Conservation (phyloP, 2,329 filamentous ascomycete species). For the Colletotrichum karsti region DNA sequence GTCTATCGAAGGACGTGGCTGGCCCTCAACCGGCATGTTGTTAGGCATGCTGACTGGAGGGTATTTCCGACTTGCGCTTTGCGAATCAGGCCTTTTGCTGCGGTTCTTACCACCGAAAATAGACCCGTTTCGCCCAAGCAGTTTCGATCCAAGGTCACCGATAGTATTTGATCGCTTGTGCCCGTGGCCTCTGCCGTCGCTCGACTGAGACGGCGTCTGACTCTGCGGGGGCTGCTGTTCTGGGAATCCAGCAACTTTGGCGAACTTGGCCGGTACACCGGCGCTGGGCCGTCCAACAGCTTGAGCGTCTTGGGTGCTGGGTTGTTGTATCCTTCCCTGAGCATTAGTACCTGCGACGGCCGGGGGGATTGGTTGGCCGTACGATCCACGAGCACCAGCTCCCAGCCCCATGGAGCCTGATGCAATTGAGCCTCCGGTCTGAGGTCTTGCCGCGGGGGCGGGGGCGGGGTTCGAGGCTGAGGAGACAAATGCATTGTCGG, state of each 20-base stretch:
- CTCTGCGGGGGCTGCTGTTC: slow-evolving; percentile 48
- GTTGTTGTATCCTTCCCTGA: slow-evolving; percentile 89
- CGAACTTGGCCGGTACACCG: slow-evolving; percentile 66
- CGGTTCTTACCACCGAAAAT: slow-evolving; percentile 74
- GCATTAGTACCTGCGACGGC: slow-evolving; percentile 88
- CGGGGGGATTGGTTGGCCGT: slow-evolving; percentile 88
- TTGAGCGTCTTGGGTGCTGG: slow-evolving; percentile 77
- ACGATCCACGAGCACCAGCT: slow-evolving; percentile 69
- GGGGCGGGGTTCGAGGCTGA: slow-evolving; percentile 54
- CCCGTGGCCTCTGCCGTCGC: slow-evolving; percentile 51
- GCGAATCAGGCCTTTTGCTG: slow-evolving; percentile 55
- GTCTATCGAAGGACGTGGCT: slow-evolving; percentile 73
- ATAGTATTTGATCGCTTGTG: slow-evolving; percentile 80
- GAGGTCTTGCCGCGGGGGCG: slow-evolving; percentile 66
- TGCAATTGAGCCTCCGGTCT: slow-evolving; percentile 83
- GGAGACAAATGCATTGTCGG: slow-evolving; percentile 63
- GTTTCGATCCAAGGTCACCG: slow-evolving; percentile 82
- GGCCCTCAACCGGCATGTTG: slow-evolving; percentile 67
- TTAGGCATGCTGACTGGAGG: slow-evolving; percentile 93
- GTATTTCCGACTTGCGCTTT: slow-evolving; percentile 68
- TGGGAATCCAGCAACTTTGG: slow-evolving; percentile 66
- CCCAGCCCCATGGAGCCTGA: slow-evolving; percentile 72
- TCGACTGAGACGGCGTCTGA: slow-evolving; percentile 27
- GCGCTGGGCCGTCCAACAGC: slow-evolving; percentile 71
- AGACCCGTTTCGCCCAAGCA: slow-evolving; percentile 85